Conservation (phyloP, 164 flowering plant species). For the Warburgia ugandensis region DNA sequence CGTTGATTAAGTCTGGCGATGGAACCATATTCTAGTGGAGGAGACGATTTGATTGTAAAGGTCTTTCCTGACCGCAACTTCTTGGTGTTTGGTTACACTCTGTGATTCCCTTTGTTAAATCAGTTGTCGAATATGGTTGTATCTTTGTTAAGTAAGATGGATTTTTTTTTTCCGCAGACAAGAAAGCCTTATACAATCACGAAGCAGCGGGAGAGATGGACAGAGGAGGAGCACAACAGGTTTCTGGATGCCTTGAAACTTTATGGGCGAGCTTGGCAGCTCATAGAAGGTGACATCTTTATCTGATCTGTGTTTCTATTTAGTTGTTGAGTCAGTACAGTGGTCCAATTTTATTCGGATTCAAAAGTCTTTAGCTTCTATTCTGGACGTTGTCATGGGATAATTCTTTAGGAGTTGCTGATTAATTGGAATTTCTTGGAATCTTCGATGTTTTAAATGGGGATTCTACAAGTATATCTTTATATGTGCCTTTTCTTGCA, state of each 20-base stretch:
- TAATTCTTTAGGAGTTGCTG: no score
- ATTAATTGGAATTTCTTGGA: no score
- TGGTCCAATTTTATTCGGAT: no score
- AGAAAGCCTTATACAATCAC: constrained; percentile 94
- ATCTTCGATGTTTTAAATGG: no score
- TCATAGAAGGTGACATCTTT: constrained; percentile 68
- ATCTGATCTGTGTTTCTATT: not conserved
- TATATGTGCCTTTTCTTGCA: no score
- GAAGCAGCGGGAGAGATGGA: constrained; percentile 95
- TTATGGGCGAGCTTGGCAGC: constrained; percentile 95
- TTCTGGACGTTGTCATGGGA: no score
- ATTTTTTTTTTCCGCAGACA: constrained; percentile 31
- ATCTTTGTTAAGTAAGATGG: not conserved
- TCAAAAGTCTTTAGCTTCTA: no score
- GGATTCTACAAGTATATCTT: no score
- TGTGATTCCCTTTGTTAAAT: not conserved
- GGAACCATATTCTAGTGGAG: constrained; percentile 47
- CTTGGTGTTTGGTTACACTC: not conserved
- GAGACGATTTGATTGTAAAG: constrained; percentile 56
- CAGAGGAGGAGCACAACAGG: constrained; percentile 90
- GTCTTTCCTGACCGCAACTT: constrained; percentile 21
- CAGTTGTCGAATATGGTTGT: not conserved
- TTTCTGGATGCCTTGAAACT: constrained; percentile 90
- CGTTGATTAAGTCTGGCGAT: constrained; percentile 22
- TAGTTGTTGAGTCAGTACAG: no score